Evolutionary conservation across 2,329 filamentous ascomycete species (phyloP), one percentile per base, ranked within the genome.

Genomic region (Fonsecaea multimorphosa): DNA sequence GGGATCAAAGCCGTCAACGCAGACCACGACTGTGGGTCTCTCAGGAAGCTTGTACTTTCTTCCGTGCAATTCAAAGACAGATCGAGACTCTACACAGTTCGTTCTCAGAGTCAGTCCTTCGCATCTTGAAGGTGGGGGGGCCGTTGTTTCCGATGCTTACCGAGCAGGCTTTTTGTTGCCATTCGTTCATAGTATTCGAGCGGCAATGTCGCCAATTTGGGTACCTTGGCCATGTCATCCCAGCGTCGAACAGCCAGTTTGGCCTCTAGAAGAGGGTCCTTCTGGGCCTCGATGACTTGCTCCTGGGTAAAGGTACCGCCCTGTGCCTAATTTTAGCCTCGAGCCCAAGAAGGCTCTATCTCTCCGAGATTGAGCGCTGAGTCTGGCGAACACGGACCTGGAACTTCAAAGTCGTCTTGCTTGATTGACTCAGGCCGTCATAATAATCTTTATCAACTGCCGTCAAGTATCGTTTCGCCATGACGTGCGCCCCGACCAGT

Each of bases 1-100:
- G 0, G 80, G 78, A 61, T 81, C 80, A 64, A 81, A 82, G 27
- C 80, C 79, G 67, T 81, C 79, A 49, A 81, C 70, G 58, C 79
- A 81, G 34, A 81, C 72, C 1, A 80, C 76, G 2, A 81, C 78
- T 0, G 78, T 78, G 3, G 78, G 77, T n/a, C 66, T 64, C 32
- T 61, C 69, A 12, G 77, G 78, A 5, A 78, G 61, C 7, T 63
- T 58, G 67, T 79, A 79, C 36, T 65, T 71, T 65, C 72, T 68
- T 2, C 70, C 72, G 63, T 78, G 77, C 11, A 77, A 63, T 5
- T 65, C 68, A 44, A 70, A 68, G 51, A 62, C 65, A 5, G 66
- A 67, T 29, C 68, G 40, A 7, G 71, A 73, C 29, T 66, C 69
- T 73, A 9, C 29, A 8, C 9, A 12, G n/a, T 49, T 1, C 44